Conservation (phyloP, 2,329 filamentous ascomycete species). For the Arthrobotrys conoides region DNA sequence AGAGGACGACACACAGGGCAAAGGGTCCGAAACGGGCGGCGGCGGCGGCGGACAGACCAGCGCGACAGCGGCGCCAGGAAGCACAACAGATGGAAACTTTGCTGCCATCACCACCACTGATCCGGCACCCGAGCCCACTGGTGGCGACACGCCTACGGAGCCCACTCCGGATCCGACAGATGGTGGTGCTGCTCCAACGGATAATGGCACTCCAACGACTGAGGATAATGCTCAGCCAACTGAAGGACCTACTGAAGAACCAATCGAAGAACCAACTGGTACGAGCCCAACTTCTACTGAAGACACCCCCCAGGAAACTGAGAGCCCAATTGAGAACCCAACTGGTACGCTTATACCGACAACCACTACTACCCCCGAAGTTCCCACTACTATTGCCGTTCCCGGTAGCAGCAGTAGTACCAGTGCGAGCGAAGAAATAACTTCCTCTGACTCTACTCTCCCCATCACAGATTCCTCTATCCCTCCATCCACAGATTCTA, state of each 20-base stretch:
- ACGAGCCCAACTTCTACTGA: conserved; percentile 48
- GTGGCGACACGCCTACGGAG: conserved; percentile 6
- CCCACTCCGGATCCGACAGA: too few relatives aligned
- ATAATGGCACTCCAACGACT: conserved; percentile 24
- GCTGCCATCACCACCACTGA: background rate
- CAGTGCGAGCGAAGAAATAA: conserved; percentile 46
- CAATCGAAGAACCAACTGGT: conserved; percentile 39
- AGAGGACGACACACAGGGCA: conserved; percentile 47
- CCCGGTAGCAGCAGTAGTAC: conserved; percentile 21
- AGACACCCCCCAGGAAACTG: conserved; percentile 36
- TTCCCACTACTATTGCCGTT: conserved; percentile 21
- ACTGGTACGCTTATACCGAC: conserved; percentile 35
- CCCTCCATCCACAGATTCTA: conserved; percentile 35
- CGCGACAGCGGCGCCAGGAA: conserved; percentile 6
- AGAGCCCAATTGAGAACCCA: conserved; percentile 41
- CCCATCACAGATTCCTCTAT: conserved; percentile 45
- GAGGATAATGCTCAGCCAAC: conserved; percentile 29
- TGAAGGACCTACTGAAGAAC: conserved; percentile 4
- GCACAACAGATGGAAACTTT: background rate
- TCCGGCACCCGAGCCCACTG: conserved; percentile 28
- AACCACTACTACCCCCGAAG: conserved; percentile 35
- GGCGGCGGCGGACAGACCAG: background rate
- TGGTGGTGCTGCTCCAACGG: conserved; percentile 4
- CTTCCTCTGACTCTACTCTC: conserved; percentile 53
- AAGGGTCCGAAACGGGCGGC: conserved; percentile 37